A percentile compares a stretch with the other conserved stretches of the same genome.
Evolutionary conservation across 345 rosid genomes (phyloP).

Genomic region (Brassica carinata): DNA sequence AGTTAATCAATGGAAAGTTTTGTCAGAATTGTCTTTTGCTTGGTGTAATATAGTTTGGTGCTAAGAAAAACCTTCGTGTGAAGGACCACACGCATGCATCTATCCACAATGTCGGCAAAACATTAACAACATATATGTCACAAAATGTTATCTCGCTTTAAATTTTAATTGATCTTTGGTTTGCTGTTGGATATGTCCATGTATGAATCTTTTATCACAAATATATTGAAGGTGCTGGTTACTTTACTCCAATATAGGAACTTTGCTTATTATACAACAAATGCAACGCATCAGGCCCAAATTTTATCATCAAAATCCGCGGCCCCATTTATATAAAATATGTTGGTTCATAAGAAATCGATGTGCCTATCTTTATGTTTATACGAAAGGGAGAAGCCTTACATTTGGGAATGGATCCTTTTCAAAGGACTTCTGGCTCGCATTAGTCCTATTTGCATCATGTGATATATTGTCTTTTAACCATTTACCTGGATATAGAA

Average conservation of each 20-base stretch:
- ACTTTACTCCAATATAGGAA: neutral
- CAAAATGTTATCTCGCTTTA: neutral
- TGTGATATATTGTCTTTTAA: neutral
- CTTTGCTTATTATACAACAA: neutral
- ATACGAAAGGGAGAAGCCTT: neutral
- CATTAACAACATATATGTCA: neutral
- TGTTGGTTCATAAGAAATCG: neutral
- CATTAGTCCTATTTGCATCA: neutral
- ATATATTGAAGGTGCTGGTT: neutral
- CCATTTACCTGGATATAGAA: neutral
- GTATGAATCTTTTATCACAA: neutral
- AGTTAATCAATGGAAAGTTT: neutral
- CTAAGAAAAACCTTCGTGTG: neutral
- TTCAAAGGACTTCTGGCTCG: neutral
- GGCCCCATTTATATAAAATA: neutral
- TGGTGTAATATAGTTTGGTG: neutral
- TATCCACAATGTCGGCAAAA: neutral
- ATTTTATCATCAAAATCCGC: neutral
- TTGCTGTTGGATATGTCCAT: neutral
- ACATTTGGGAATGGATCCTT: neutral
- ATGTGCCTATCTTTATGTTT: neutral
- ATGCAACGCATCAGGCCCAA: neutral
- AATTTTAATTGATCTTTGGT: neutral
- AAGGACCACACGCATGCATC: conserved; percentile 6
- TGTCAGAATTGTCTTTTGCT: neutral